A percentile compares a stretch with the other conserved stretches of the same genome.
These are phyloP conservation scores for Platanthera guangdongensis DNA, from an alignment of 106 monocot genomes.

Conservation along the genomic window DNA sequence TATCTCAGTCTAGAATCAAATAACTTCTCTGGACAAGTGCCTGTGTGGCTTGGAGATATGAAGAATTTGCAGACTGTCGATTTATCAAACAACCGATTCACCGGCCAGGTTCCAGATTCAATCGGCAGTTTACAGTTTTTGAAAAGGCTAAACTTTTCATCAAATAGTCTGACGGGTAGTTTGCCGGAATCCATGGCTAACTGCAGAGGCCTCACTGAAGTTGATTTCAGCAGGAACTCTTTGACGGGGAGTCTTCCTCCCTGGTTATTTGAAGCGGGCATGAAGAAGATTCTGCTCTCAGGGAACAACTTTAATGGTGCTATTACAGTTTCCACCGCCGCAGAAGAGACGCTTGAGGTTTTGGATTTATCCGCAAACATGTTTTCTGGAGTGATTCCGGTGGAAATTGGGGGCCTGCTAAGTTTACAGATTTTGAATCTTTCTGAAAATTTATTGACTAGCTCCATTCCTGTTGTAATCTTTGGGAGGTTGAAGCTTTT, in stretches of 20 bases:
- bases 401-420: constrained; percentile 28
- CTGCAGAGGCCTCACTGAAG: constrained; percentile 31
- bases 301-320: constrained; percentile 52
- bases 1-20: constrained; percentile 43
- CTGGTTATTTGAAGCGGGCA: constrained; percentile 53
- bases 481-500: constrained; percentile 30
- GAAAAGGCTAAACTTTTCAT: constrained; percentile 50
- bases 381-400: constrained; percentile 48
- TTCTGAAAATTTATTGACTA: too few relatives aligned
- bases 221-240: constrained; percentile 61
- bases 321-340: constrained; percentile 25
- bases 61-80: constrained; percentile 33
- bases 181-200: constrained; percentile 60
- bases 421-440: constrained; percentile 43
- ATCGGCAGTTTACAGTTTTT: constrained; percentile 45
- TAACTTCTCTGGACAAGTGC: constrained; percentile 46
- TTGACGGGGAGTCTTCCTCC: constrained; percentile 60
- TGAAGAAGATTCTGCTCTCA: constrained; percentile 48
- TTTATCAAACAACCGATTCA: constrained; percentile 48
- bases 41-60: constrained; percentile 49
- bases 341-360: constrained; percentile 11
- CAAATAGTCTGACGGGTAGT: constrained; percentile 47
- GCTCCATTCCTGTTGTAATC: too few relatives aligned
- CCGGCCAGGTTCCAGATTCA: constrained; percentile 48
- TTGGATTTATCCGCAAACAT: constrained; percentile 72